These are phyloP conservation scores for Biscogniauxia sp. DNA, from an alignment of 2,329 filamentous ascomycete genomes.

Conservation along the genomic window DNA sequence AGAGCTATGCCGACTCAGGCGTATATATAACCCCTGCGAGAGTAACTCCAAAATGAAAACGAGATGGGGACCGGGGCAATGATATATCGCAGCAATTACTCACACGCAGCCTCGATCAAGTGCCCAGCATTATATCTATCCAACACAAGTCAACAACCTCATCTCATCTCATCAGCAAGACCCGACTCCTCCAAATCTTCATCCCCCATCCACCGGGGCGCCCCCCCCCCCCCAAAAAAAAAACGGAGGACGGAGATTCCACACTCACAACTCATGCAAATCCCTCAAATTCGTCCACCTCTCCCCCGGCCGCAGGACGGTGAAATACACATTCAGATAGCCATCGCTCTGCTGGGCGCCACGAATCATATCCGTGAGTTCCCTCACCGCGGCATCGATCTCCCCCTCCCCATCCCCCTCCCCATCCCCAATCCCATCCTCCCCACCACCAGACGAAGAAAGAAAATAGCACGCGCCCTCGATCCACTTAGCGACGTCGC, in stretches of 20 bases:
- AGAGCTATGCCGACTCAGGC: too few species aligned
- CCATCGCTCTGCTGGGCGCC: conserved; percentile 57
- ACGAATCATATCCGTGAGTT: conserved; percentile 57
- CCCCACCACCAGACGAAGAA: not conserved
- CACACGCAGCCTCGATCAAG: conserved; percentile 55
- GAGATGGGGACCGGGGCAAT: too few species aligned
- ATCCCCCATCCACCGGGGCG: too few species aligned
- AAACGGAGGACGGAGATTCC: not conserved
- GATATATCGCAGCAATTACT: too few species aligned
- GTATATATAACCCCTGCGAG: too few species aligned
- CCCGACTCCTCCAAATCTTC: too few species aligned
- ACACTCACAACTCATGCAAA: conserved; percentile 56
- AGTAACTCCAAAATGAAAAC: too few species aligned
- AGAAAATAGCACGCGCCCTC: conserved; percentile 61
- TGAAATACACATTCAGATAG: conserved; percentile 63
- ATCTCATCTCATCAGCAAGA: too few species aligned
- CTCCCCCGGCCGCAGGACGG: conserved; percentile 53
- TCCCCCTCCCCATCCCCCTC: conserved; percentile 38
- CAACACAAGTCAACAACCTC: not conserved
- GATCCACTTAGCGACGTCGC: conserved; percentile 56
- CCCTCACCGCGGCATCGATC: conserved; percentile 49
- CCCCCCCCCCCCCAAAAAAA: too few species aligned
- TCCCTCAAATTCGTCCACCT: conserved; percentile 59
- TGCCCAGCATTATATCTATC: conserved; percentile 58
- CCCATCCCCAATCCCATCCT: not conserved